A percentile compares a stretch with the other conserved stretches of the same genome.
These are phyloP conservation scores for Ophiostoma australiae DNA, from an alignment of 2,329 filamentous ascomycete species.

Conservation along the genomic window DNA sequence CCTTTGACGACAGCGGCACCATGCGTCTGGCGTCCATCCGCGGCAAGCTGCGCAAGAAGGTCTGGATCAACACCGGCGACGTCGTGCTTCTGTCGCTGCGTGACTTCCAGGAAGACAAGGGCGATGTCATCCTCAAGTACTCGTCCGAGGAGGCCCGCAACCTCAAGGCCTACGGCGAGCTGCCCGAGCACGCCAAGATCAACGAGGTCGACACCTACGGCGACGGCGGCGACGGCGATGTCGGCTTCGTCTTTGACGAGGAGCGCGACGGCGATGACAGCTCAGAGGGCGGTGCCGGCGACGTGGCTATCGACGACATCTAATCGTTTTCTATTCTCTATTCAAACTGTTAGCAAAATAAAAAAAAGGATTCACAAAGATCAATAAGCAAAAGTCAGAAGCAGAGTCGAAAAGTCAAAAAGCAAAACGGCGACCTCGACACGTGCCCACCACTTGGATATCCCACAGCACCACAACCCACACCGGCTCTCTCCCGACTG, in stretches of 20 bases:
- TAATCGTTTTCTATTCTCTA: not conserved
- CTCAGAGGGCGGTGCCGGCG: constrained; percentile 15
- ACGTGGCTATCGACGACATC: constrained; percentile 18
- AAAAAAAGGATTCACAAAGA: not conserved
- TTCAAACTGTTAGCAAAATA: not conserved
- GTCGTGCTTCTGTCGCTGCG: constrained; percentile 79
- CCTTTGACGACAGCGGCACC: constrained; percentile 89
- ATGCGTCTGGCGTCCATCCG: constrained; percentile 67
- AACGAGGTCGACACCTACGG: constrained; percentile 97
- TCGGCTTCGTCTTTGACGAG: constrained; percentile 98
- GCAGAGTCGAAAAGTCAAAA: too few relatives aligned
- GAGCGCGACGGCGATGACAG: constrained; percentile 17
- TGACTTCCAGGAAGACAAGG: constrained; percentile 86
- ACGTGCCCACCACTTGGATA: not conserved
- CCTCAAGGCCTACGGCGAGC: constrained; percentile 90
- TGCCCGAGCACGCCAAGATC: constrained; percentile 98
- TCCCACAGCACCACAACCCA: not conserved
- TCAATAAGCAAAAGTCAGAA: not conserved
- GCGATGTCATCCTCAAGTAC: constrained; percentile 88
- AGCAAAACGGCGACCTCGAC: not conserved
- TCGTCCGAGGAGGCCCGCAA: constrained; percentile 89
- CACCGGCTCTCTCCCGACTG: not conserved
- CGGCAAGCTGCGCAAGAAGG: constrained; percentile 98
- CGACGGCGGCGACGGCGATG: constrained; percentile 88
- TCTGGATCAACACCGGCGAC: constrained; percentile 90